Conservation (phyloP, 2,329 filamentous ascomycete genomes). For the Malbranchea zuffiana region DNA sequence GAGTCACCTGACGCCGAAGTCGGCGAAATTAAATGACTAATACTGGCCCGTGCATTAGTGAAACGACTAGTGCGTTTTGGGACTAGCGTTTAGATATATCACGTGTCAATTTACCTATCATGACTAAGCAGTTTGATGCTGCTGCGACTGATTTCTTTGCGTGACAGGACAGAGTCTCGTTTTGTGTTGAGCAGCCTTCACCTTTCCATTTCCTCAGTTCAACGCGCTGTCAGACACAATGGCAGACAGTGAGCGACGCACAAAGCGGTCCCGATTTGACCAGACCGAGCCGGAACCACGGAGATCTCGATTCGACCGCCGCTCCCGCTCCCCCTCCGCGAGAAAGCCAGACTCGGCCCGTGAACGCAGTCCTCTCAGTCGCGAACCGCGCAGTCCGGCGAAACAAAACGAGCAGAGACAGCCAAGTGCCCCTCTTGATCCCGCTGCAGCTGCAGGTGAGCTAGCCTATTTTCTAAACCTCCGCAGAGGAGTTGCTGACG, state of each 20-base stretch:
- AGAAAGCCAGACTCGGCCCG: constrained; percentile 58
- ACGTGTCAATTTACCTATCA: too few species aligned
- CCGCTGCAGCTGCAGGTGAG: constrained; percentile 66
- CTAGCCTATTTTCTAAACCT: not conserved
- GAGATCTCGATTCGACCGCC: constrained; percentile 75
- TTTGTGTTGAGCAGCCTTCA: too few species aligned
- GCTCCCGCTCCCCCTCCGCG: constrained; percentile 69
- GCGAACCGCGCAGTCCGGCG: constrained; percentile 40
- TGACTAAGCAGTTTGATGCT: constrained; percentile 5
- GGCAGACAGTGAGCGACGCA: constrained; percentile 65
- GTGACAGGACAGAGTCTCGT: too few species aligned
- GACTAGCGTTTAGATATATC: constrained; percentile 13
- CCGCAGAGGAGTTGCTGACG: not conserved
- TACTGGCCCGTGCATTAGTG: not conserved
- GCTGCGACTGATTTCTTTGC: too few species aligned
- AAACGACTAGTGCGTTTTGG: constrained; percentile 8
- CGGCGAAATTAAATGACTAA: constrained; percentile 1
- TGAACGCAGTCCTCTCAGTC: constrained; percentile 67
- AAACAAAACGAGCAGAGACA: constrained; percentile 27
- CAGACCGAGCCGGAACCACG: constrained; percentile 73
- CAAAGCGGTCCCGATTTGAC: constrained; percentile 88
- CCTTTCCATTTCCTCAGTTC: not conserved
- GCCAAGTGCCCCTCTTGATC: constrained; percentile 47
- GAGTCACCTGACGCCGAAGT: constrained; percentile 14
- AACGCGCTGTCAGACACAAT: constrained; percentile 36